Evolutionary conservation across 2,329 filamentous ascomycete species (phyloP).

Genomic region (Sporothrix brasiliensis): DNA sequence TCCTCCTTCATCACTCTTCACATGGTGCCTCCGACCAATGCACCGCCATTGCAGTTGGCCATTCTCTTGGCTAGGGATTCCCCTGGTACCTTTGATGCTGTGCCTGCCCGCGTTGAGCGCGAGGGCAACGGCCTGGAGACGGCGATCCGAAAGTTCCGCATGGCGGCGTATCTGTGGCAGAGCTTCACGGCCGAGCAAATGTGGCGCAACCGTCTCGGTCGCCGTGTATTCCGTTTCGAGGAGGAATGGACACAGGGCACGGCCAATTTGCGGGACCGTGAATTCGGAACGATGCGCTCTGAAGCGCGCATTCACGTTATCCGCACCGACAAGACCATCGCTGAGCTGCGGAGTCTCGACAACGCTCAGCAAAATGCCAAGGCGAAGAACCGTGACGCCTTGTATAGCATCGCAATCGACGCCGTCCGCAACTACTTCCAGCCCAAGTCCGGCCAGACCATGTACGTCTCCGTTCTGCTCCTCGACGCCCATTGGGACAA

Average conservation of each 20-base stretch:
- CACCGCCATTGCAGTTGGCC: constrained; percentile 85
- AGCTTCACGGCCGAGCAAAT: constrained; percentile 97
- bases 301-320: constrained; percentile 90
- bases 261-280: constrained; percentile 72
- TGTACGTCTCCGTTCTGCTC: constrained; percentile 84
- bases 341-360: constrained; percentile 77
- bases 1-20: constrained; percentile 80
- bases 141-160: constrained; percentile 87
- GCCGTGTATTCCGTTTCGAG: constrained; percentile 85
- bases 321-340: constrained; percentile 78
- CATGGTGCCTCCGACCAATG: constrained; percentile 76
- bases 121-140: constrained; percentile 82
- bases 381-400: constrained; percentile 69
- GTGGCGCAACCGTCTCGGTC: constrained; percentile 83
- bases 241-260: constrained; percentile 92
- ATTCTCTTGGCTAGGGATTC: constrained; percentile 89
- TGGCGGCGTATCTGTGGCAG: constrained; percentile 96
- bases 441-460: constrained; percentile 73
- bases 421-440: constrained; percentile 79
- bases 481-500: constrained; percentile 90
- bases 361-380: constrained; percentile 74
- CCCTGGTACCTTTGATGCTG: constrained; percentile 78
- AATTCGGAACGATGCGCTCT: constrained; percentile 75
- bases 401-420: constrained; percentile 76
- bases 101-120: constrained; percentile 71